Evolutionary conservation across 2,329 filamentous ascomycete species (phyloP).

Genomic region (Neonectria sp.): DNA sequence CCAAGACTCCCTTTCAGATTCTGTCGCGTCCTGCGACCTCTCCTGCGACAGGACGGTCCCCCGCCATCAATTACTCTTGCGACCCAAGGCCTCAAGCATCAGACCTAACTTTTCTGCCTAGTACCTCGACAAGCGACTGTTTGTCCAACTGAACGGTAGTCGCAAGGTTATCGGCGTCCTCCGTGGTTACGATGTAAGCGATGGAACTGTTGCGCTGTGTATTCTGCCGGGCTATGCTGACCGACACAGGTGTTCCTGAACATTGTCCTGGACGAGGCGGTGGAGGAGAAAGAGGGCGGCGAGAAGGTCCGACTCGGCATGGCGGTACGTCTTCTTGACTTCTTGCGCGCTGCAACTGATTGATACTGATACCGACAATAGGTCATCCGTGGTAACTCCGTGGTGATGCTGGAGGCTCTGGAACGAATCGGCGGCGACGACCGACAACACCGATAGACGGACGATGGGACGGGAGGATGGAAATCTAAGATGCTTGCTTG

Average conservation of each 20-base stretch:
- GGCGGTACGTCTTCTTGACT: slow-evolving; percentile 75
- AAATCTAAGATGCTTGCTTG: slow-evolving; percentile 48
- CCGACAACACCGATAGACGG: slow-evolving; percentile 53
- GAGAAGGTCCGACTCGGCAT: slow-evolving; percentile 94
- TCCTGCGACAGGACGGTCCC: not conserved
- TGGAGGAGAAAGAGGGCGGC: slow-evolving; percentile 93
- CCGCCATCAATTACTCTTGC: slow-evolving; percentile 9
- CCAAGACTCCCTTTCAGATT: not conserved
- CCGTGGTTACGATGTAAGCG: slow-evolving; percentile 92
- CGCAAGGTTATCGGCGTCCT: slow-evolving; percentile 96
- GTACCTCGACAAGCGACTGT: slow-evolving; percentile 99
- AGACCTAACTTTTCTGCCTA: slow-evolving; percentile 59
- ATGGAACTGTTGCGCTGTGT: not conserved
- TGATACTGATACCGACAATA: slow-evolving; percentile 55
- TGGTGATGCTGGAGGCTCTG: slow-evolving; percentile 95
- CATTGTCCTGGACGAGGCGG: slow-evolving; percentile 96
- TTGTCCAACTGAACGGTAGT: slow-evolving; percentile 97
- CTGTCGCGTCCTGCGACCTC: not conserved
- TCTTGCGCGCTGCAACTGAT: not conserved
- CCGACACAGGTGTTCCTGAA: slow-evolving; percentile 89
- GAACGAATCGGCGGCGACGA: slow-evolving; percentile 78
- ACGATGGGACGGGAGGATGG: slow-evolving; percentile 30
- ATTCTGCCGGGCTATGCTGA: slow-evolving; percentile 24
- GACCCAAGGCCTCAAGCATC: slow-evolving; percentile 8
- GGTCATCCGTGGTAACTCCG: slow-evolving; percentile 97